Conservation (phyloP, 768 basidiomycete species). For the Pulveroboletus ravenelii region DNA sequence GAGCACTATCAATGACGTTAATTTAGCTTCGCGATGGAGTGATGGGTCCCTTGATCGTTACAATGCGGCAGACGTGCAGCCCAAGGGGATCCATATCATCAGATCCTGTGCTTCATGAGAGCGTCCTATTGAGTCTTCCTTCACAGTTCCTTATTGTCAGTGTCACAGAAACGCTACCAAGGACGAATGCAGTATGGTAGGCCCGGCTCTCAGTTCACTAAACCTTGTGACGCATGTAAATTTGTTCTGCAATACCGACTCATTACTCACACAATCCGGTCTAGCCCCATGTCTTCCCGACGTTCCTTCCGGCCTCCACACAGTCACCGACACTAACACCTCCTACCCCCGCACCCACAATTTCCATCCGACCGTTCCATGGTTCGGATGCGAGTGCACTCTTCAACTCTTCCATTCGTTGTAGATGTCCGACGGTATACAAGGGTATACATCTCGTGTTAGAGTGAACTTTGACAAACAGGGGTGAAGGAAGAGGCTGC, state of each 20-base stretch:
- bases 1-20: slow-evolving; percentile 17
- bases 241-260: slow-evolving; percentile 1
- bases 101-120: slow-evolving; percentile 19
- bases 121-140: slow-evolving; percentile 1
- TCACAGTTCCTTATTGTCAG: slow-evolving; percentile 7
- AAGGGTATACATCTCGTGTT: slow-evolving; percentile 78
- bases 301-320: slow-evolving; percentile 65
- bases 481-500: slow-evolving; percentile 48
- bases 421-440: slow-evolving; percentile 64
- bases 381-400: slow-evolving; percentile 34
- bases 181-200: neutral
- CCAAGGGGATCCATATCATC: slow-evolving; percentile 6
- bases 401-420: slow-evolving; percentile 59
- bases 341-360: slow-evolving; percentile 80
- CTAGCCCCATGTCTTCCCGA: slow-evolving; percentile 40
- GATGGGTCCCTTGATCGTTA: slow-evolving; percentile 14
- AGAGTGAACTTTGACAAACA: slow-evolving; percentile 46
- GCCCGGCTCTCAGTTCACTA: slow-evolving; percentile 8
- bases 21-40: slow-evolving; percentile 14
- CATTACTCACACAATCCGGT: slow-evolving; percentile 11
- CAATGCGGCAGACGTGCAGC: slow-evolving; percentile 25
- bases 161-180: slow-evolving; percentile 11
- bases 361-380: slow-evolving; percentile 51
- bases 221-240: slow-evolving; percentile 12
- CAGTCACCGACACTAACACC: slow-evolving; percentile 89